Evolutionary conservation across 1,284 basidiomycete genomes (phyloP).

Genomic region (Boletellus dicymbophilus): DNA sequence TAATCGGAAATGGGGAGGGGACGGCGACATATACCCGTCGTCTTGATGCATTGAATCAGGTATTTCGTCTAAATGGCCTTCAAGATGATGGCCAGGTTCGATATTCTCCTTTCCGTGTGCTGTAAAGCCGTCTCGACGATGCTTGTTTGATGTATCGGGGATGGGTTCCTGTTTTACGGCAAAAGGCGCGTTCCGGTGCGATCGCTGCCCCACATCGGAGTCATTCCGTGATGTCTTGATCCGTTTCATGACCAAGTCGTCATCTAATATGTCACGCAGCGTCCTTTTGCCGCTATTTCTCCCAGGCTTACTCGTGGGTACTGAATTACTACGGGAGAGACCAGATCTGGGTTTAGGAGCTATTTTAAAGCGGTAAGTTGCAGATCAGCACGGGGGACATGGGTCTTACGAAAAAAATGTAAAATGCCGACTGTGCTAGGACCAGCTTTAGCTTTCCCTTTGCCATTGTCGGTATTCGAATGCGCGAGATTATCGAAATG

Average conservation of each 20-base stretch:
- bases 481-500: conserved; percentile 32
- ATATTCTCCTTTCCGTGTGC: conserved; percentile 41
- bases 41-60: conserved; percentile 55
- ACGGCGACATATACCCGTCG: conserved; percentile 75
- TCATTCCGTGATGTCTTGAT: conserved; percentile 38
- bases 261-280: conserved; percentile 66
- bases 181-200: conserved; percentile 21
- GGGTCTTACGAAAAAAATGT: conserved; percentile 62
- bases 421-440: conserved; percentile 46
- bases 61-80: conserved; percentile 27
- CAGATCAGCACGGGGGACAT: conserved; percentile 27
- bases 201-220: conserved; percentile 34
- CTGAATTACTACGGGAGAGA: conserved; percentile 30
- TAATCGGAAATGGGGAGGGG: conserved; percentile 49
- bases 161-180: conserved; percentile 22
- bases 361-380: conserved; percentile 32
- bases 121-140: conserved; percentile 48
- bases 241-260: conserved; percentile 54
- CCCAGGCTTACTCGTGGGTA: conserved; percentile 41
- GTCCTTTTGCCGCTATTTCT: conserved; percentile 74
- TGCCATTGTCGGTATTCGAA: conserved; percentile 36
- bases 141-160: conserved; percentile 41
- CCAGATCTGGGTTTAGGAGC: conserved; percentile 46
- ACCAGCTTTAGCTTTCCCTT: conserved; percentile 43
- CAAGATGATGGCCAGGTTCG: conserved; percentile 35